Evolutionary conservation across 148 eudicot species (phyloP).

Genomic region (Pouteria glomerata): DNA sequence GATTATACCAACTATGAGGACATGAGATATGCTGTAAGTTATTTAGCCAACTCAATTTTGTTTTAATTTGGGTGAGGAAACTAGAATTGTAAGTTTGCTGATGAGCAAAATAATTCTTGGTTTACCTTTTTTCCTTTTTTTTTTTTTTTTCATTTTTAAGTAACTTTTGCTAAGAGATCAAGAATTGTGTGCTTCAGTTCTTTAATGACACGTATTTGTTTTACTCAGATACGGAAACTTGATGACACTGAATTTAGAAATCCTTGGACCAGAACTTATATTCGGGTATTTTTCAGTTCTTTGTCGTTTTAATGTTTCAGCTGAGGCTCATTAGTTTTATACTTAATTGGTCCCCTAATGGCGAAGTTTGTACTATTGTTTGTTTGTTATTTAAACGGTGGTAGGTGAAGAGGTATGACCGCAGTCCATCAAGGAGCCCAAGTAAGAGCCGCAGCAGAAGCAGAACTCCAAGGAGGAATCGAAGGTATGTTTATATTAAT

Average conservation of each 20-base stretch:
- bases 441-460: conserved; percentile 48
- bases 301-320: background rate
- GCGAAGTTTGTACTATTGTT: background rate
- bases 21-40: conserved; percentile 98
- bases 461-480: conserved; percentile 58
- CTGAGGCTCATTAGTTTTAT: background rate
- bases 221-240: conserved; percentile 75
- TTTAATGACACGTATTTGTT: background rate
- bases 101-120: too few relatives aligned
- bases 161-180: background rate
- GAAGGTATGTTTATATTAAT: conserved; percentile 37
- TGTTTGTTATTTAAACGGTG: too few relatives aligned
- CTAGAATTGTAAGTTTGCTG: too few relatives aligned
- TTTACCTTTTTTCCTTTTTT: background rate
- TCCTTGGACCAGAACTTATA: conserved; percentile 86
- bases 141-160: background rate
- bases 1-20: conserved; percentile 91
- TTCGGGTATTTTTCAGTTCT: conserved; percentile 52
- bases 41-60: background rate
- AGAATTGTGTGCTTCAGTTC: background rate
- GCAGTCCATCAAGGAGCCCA: conserved; percentile 69
- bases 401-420: conserved; percentile 64
- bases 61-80: too few relatives aligned
- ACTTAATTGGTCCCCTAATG: background rate
- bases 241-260: conserved; percentile 95